Base-by-base conservation (phyloP, 2,329 filamentous ascomycete species). In the Leptographium radiaticola region DNA sequence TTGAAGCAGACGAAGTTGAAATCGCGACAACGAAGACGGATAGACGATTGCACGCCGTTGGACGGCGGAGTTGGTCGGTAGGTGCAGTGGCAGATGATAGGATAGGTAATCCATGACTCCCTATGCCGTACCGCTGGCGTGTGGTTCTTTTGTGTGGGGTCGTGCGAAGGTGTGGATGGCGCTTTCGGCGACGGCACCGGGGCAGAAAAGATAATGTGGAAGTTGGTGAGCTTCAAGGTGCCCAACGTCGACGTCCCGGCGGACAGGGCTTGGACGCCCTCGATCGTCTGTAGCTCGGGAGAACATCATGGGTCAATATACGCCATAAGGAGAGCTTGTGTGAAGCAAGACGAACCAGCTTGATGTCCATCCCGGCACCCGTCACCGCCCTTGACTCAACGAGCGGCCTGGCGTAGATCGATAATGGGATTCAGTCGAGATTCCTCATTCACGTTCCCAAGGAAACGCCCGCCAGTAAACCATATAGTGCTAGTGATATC, bases 1-100 rank as follows among this genome's bases (percentile, higher is more conserved):
- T 90, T 89, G 70, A 98, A 90, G 57, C 87, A 90, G 57, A 95
- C 83, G 68, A 90, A 95, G 49, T 82, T 91, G 67, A 98, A 97
- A 72, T 98, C 93, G 55, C 91, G 86, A 65, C 90, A 89, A 52
- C 89, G 84, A 6, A 98, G 73, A 52, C 91, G 85, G 64, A 98
- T 89, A 4, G 87, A 87, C 7, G 90, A 89, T 36, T 82, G 78
- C 57, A 89, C 79, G 51, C 81, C 79, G 55, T 86, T 85, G 13
- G 76, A 74, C 8, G 80, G 75, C 18, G 86, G 84, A 48, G 84
- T 82, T 33, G 89, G 86, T 56, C 88, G 81, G 60, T 91, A 81
- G 30, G 79, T 81, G 70, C 90, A 95, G 63, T 84, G 80, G 43
- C 80, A 80, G 63, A 98, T 88, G 69, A 97, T 90, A 30, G 91